These are phyloP conservation scores for Trichoderma sp. DNA, from an alignment of 2,329 filamentous ascomycete species.

Conservation along the genomic window DNA sequence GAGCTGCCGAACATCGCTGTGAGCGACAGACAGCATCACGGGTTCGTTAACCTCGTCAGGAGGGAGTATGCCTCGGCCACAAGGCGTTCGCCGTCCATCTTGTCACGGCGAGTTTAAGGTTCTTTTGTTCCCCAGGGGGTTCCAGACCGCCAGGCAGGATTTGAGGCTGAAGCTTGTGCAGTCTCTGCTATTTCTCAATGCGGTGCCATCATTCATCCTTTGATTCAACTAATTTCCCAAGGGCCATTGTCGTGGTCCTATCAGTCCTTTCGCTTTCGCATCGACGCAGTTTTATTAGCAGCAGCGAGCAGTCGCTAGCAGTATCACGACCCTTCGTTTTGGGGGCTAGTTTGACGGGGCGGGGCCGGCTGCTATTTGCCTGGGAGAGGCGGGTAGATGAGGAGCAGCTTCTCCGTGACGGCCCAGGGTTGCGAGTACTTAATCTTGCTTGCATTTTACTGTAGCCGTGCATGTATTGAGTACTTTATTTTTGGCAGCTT, in stretches of 20 bases:
- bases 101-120: conserved; percentile 2
- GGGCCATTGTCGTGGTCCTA: neutral
- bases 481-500: neutral
- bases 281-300: neutral
- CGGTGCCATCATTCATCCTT: conserved; percentile 14
- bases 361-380: neutral
- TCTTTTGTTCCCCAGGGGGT: conserved; percentile 10
- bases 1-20: neutral
- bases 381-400: neutral
- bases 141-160: conserved; percentile 14
- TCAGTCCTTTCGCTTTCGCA: neutral
- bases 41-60: conserved; percentile 3
- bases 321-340: conserved; percentile 11
- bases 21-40: conserved; percentile 7
- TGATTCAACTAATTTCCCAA: neutral
- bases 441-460: neutral
- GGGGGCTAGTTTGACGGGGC: neutral
- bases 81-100: conserved; percentile 4
- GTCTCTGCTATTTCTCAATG: conserved; percentile 3
- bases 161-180: conserved; percentile 13
- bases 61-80: neutral
- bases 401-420: conserved; percentile 10
- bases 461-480: neutral
- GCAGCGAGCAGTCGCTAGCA: neutral
- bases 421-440: neutral